A percentile compares a stretch with the other conserved stretches of the same genome.
phyloP scores from a whole-genome alignment of 345 rosid species.

The Euclidium syriacum region DNA sequence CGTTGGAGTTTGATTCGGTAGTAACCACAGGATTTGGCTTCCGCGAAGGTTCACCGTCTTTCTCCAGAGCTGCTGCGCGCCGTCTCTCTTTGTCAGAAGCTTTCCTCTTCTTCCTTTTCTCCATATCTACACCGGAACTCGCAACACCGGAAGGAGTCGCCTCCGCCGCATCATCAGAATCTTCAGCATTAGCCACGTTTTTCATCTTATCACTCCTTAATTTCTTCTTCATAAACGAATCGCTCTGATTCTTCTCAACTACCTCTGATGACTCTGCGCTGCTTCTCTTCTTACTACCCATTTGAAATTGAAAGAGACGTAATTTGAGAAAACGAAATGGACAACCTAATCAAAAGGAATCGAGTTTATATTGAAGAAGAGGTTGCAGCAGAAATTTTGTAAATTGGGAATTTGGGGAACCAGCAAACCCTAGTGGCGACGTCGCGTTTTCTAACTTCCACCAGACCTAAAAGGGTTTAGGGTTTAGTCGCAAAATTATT shows the following conservation, averaged over 20 bases:
- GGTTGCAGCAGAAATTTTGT: too few relatives aligned
- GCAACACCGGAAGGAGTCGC: conserved; percentile 21
- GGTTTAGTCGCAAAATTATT: too few relatives aligned
- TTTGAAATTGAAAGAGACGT: conserved; percentile 15
- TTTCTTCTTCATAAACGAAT: conserved; percentile 38
- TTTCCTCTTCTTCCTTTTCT: conserved; percentile 75
- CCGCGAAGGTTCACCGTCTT: conserved; percentile 19
- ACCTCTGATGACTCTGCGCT: conserved; percentile 29
- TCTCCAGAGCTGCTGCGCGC: conserved; percentile 23
- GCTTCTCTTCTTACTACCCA: conserved; percentile 64
- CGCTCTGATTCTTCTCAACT: conserved; percentile 29
- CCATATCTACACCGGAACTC: conserved; percentile 57
- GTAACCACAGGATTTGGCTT: conserved; percentile 15
- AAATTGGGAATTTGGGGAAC: too few relatives aligned
- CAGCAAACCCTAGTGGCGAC: too few relatives aligned
- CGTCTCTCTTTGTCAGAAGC: conserved; percentile 66
- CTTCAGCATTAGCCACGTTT: conserved; percentile 3
- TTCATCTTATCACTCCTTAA: conserved; percentile 30
- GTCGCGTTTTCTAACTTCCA: too few relatives aligned
- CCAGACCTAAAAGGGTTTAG: too few relatives aligned
- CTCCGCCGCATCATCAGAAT: conserved; percentile 16
- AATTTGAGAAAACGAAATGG: too few relatives aligned
- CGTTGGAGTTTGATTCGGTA: conserved; percentile 24
- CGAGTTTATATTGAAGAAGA: too few relatives aligned
- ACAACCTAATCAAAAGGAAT: too few relatives aligned